Conservation (phyloP, 179 eudicot genomes). For the Patellifolia procumbens region DNA sequence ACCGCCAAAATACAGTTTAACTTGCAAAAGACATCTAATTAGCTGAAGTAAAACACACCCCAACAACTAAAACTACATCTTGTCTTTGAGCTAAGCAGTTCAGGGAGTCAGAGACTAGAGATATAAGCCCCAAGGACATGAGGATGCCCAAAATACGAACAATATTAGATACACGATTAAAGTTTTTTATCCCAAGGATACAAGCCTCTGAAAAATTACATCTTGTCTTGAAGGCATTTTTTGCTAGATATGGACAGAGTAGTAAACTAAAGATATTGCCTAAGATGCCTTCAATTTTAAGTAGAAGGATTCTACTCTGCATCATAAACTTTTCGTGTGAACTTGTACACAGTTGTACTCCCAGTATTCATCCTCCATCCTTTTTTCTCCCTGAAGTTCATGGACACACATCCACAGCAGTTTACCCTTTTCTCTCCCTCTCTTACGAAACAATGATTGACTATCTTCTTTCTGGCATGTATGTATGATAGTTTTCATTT, state of each 20-base stretch:
- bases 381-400: background rate
- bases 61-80: background rate
- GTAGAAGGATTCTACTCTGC: background rate
- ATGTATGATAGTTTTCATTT: background rate
- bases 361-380: background rate
- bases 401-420: background rate
- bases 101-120: background rate
- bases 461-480: background rate
- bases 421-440: background rate
- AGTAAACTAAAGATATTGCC: background rate
- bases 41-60: background rate
- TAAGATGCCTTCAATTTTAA: background rate
- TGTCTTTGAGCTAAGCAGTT: background rate
- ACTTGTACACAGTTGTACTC: background rate
- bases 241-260: no score
- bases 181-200: background rate
- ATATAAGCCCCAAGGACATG: background rate
- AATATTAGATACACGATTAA: no score
- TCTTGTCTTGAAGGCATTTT: background rate
- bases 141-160: background rate
- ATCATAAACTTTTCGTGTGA: background rate
- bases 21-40: no score
- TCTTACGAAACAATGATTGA: no score
- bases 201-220: background rate
- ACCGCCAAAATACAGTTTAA: background rate